phyloP scores from a whole-genome alignment of 1,139 yeast species.

The Lodderomyces elongisporus region DNA sequence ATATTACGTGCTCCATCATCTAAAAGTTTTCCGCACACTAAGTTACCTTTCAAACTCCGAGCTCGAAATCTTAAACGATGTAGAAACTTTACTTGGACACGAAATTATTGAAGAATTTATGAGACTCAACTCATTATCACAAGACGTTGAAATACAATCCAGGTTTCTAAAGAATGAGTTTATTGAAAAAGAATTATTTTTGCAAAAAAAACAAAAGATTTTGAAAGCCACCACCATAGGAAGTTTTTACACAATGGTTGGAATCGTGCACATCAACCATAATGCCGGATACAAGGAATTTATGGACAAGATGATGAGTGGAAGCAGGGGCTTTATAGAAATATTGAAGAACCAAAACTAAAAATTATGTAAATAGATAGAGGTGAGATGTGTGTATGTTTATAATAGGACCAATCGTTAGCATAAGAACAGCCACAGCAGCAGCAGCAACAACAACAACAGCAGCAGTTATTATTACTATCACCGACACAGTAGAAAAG shows the following conservation, averaged over 20 bases:
- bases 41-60: conserved; percentile 20
- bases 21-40: conserved; percentile 23
- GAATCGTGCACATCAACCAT: conserved; percentile 29
- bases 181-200: conserved; percentile 9
- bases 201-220: conserved; percentile 13
- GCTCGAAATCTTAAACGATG: conserved; percentile 1
- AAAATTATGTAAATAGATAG: too few species aligned
- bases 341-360: conserved; percentile 8
- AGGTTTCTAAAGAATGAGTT: conserved; percentile 6
- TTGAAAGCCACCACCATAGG: conserved; percentile 27
- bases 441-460: neutral
- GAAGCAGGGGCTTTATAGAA: conserved; percentile 22
- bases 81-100: conserved; percentile 11
- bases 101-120: conserved; percentile 28
- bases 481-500: neutral
- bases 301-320: conserved; percentile 24
- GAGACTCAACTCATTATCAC: conserved; percentile 25
- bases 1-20: conserved; percentile 9
- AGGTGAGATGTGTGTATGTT: too few species aligned
- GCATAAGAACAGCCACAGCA: neutral
- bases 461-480: neutral
- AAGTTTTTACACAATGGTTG: conserved; percentile 38
- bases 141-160: conserved; percentile 7
- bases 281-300: conserved; percentile 15
- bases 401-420: too few species aligned